phyloP scores from a whole-genome alignment of 2,329 filamentous ascomycete species.

The Ceratocystis cubensis region DNA sequence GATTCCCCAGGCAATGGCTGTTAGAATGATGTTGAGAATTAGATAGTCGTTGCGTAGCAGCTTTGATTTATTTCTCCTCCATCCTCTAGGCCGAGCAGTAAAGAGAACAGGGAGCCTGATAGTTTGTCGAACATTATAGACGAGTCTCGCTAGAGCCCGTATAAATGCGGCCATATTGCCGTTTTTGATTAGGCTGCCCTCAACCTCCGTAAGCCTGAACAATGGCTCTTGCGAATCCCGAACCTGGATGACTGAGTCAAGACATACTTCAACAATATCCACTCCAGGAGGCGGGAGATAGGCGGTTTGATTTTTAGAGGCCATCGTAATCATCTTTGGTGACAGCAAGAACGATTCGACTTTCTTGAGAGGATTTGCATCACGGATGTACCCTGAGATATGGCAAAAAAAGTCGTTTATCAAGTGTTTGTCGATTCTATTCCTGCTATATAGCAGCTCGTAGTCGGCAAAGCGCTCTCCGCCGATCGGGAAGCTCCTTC shows the following conservation, averaged over 20 bases:
- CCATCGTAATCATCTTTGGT: background rate
- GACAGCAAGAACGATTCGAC: background rate
- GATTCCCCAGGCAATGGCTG: background rate
- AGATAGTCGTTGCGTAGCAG: background rate
- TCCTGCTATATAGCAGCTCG: background rate
- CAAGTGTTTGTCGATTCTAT: background rate
- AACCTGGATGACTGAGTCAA: background rate
- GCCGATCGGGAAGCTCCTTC: too few relatives aligned
- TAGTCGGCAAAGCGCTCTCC: background rate
- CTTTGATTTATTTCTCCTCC: background rate
- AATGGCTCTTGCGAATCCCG: background rate
- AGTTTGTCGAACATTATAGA: background rate
- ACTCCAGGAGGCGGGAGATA: background rate
- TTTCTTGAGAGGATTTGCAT: background rate
- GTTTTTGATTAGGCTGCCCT: background rate
- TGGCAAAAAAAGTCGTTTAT: background rate
- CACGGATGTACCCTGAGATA: background rate
- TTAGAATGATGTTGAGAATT: background rate
- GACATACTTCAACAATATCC: background rate
- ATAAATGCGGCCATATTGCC: background rate
- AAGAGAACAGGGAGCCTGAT: background rate
- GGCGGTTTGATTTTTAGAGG: background rate
- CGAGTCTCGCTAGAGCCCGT: background rate
- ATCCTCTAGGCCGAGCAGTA: background rate
- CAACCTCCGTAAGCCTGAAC: background rate